Evolutionary conservation across 805 yeast genomes (phyloP).

Genomic region (Starmerella roubikii): DNA sequence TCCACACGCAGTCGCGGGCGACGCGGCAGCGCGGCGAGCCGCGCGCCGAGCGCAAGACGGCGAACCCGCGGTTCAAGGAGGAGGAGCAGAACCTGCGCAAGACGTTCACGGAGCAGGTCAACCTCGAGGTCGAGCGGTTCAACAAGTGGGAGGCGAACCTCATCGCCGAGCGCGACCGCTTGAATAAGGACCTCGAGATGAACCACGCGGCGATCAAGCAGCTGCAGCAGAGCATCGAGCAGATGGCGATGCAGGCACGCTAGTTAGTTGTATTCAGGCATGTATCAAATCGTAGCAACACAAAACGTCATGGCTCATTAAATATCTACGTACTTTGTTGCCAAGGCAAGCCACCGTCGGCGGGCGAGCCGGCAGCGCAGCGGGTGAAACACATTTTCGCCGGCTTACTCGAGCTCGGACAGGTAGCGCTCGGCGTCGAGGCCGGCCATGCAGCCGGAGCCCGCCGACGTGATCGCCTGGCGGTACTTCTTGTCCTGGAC

Average conservation of each 20-base stretch:
- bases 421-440: constrained; percentile 81
- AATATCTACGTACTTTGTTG: no score
- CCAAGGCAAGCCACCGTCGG: no score
- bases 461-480: constrained; percentile 99
- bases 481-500: constrained; percentile 94
- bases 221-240: constrained; percentile 26
- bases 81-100: constrained; percentile 90
- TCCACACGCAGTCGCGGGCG: constrained; percentile 44
- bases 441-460: constrained; percentile 99
- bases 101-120: constrained; percentile 91
- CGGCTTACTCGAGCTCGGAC: constrained; percentile 33
- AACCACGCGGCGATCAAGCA: constrained; percentile 40
- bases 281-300: background rate
- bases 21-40: constrained; percentile 34
- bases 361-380: no score
- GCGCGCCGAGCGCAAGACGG: constrained; percentile 28
- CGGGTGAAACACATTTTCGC: no score
- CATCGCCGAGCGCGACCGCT: constrained; percentile 83
- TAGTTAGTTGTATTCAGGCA: background rate
- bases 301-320: background rate
- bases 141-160: constrained; percentile 98
- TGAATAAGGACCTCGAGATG: constrained; percentile 86
- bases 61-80: constrained; percentile 87
- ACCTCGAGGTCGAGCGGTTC: constrained; percentile 91
- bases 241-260: constrained; percentile 14